Conservation (phyloP, 2,329 filamentous ascomycete genomes). For the Pleurostoma richardsiae region DNA sequence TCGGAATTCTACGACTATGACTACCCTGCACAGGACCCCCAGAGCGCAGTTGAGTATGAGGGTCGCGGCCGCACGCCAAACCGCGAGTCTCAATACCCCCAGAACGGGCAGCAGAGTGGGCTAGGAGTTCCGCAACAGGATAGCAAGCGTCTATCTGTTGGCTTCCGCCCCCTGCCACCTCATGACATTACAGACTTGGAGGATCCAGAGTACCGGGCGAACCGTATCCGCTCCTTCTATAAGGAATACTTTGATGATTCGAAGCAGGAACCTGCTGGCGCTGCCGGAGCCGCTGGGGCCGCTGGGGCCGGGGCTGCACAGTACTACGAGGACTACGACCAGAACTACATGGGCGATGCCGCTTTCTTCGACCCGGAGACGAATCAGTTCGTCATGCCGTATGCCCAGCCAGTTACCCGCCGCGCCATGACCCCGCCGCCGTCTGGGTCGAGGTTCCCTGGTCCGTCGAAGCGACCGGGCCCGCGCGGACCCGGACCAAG, state of each 20-base stretch:
- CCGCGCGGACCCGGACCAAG: constrained; percentile 9
- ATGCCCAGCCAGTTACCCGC: constrained; percentile 77
- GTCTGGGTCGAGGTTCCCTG: constrained; percentile 38
- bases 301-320: constrained; percentile 18
- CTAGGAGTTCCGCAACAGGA: constrained; percentile 52
- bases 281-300: not conserved
- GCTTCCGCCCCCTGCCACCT: constrained; percentile 80
- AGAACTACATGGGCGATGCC: constrained; percentile 64
- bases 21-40: constrained; percentile 10
- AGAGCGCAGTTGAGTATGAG: constrained; percentile 15
- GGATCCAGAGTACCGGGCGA: constrained; percentile 89
- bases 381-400: constrained; percentile 73
- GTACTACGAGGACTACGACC: constrained; percentile 74
- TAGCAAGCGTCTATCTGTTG: constrained; percentile 59
- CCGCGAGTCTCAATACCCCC: constrained; percentile 18
- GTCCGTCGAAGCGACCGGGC: constrained; percentile 27
- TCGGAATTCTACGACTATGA: constrained; percentile 26
- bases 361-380: constrained; percentile 62
- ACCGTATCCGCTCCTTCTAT: constrained; percentile 97
- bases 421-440: constrained; percentile 96
- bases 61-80: constrained; percentile 30
- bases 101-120: constrained; percentile 20
- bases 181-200: constrained; percentile 75
- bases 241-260: constrained; percentile 98
- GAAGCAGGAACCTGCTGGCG: constrained; percentile 29